These are phyloP conservation scores for Citrus maxima DNA, from an alignment of 345 rosid species.

Conservation along the genomic window DNA sequence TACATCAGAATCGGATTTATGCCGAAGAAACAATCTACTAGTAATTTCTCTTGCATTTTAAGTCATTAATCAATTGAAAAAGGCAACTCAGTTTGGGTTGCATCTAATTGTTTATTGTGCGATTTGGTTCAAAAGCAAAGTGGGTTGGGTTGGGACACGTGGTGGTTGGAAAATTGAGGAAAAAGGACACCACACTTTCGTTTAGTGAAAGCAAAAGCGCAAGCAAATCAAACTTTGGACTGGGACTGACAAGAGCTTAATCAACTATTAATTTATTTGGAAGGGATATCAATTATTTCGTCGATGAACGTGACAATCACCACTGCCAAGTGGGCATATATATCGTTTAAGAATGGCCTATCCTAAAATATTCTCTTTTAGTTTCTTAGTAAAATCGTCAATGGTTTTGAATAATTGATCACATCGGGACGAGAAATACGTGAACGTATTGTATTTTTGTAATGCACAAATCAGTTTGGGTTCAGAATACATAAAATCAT, in stretches of 20 bases:
- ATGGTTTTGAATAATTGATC: too few species aligned
- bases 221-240: neutral
- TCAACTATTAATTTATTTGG: neutral
- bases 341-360: neutral
- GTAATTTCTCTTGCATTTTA: neutral
- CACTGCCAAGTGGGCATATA: neutral
- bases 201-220: neutral
- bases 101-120: neutral
- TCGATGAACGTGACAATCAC: neutral
- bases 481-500: neutral
- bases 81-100: neutral
- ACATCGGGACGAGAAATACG: too few species aligned
- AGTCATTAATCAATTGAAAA: neutral
- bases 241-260: neutral
- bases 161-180: neutral
- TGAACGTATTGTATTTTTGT: too few species aligned
- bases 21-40: neutral
- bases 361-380: neutral
- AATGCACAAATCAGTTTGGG: neutral
- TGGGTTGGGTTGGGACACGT: neutral
- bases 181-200: neutral
- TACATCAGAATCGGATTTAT: neutral
- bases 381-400: neutral
- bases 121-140: too few species aligned
- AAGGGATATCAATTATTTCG: neutral